Evolutionary conservation across 148 eudicot genomes (phyloP), one percentile per base, ranked within the genome.

Genomic region (Amaranthus hypochondriacus): DNA sequence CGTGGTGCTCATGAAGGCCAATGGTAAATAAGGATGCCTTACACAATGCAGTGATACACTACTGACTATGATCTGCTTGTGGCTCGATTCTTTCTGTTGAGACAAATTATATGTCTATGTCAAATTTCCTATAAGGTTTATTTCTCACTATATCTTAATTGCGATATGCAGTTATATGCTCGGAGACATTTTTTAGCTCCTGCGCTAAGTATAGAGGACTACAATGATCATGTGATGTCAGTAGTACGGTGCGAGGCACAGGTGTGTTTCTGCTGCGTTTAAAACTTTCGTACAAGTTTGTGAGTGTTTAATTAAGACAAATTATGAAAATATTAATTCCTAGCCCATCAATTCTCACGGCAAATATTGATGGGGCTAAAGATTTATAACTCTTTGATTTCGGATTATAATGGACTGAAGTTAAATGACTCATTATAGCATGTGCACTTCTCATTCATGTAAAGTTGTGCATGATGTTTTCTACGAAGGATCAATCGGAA

Each of bases 171-270:
- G 99, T 79, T 96, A 66, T 96, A 92, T 81, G 99, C 99, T 63
- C 86, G 99, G 70, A 90, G 99, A 73, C 97, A 90, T 83, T 96
- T 96, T 73, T 84, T 96, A 76, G 88, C 87, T 72, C 97, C 99
- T 59, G 88, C 97, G 9, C 81, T 96, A 52, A 96, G 82, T 69
- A 89, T 96, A 72, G 96, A 96, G 72, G 97, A 92, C 62, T 96
- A 86, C 84, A 96, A 92, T 79, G 91, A 90, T 78, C 89, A 89
- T 64, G 99, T 96, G 66, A 96, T 90, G 96, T 91, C 94, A 54
- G 94, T 96, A 13, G 97, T 90, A 53, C 91, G 99, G 53, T 90
- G 92, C 73, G 97, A 96, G 81, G 92, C 99, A 58, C 97, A 96
- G 87, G 99, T 96, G 70, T 68, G 80, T 56, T 7, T 18, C 52